These are phyloP conservation scores for Aspergillus intermedius DNA, from an alignment of 2,329 filamentous ascomycete species.

Conservation along the genomic window DNA sequence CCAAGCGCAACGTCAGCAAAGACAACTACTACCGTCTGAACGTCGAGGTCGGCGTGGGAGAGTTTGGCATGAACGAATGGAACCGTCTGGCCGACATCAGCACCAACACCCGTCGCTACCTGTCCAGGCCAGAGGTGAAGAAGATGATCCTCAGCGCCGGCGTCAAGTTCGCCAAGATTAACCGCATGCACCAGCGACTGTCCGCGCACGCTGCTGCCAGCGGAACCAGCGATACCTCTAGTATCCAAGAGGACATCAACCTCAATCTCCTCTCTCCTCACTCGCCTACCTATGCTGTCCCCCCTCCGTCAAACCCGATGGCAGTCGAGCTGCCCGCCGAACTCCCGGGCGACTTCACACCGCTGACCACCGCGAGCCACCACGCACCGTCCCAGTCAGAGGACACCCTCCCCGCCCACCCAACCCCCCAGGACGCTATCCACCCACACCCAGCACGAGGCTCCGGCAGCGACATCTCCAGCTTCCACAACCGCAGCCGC, in stretches of 20 bases:
- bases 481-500: constrained; percentile 31
- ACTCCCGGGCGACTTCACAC: constrained; percentile 31
- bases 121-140: constrained; percentile 67
- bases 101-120: constrained; percentile 79
- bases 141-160: constrained; percentile 70
- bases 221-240: constrained; percentile 21
- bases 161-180: constrained; percentile 74
- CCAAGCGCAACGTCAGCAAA: constrained; percentile 69
- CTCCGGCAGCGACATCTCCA: constrained; percentile 21
- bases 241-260: constrained; percentile 23
- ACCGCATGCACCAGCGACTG: constrained; percentile 65
- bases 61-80: constrained; percentile 99
- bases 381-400: constrained; percentile 20
- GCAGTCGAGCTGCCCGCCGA: constrained; percentile 57
- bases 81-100: constrained; percentile 88
- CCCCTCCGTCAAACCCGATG: constrained; percentile 40
- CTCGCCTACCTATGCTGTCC: constrained; percentile 20
- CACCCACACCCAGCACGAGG: constrained; percentile 18
- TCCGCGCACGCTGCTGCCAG: constrained; percentile 41
- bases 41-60: constrained; percentile 89
- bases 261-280: constrained; percentile 8
- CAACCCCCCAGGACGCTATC: constrained; percentile 22
- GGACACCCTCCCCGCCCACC: constrained; percentile 22
- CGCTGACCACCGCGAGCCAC: constrained; percentile 11
- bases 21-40: constrained; percentile 97